A percentile compares a stretch with the other conserved stretches of the same genome.
These are phyloP conservation scores for Trebouxiophyceae sp. DNA, from an alignment of 163 green algal species.

Conservation along the genomic window DNA sequence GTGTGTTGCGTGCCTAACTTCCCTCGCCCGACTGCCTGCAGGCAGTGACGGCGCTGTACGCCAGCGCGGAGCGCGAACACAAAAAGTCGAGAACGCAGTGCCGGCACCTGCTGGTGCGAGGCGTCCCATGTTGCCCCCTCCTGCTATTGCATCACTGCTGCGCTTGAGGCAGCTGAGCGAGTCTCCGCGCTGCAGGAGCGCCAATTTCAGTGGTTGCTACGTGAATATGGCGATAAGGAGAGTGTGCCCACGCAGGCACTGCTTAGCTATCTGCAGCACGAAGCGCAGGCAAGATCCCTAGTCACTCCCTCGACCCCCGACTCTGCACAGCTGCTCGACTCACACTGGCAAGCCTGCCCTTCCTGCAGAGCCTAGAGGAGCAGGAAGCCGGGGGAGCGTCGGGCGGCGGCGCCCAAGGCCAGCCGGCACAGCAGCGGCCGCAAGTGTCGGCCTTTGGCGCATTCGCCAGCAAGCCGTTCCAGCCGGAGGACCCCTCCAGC, in stretches of 20 bases:
- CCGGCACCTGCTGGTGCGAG: background rate
- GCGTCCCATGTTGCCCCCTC: too few relatives aligned
- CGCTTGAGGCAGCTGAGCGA: too few relatives aligned
- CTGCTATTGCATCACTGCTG: background rate
- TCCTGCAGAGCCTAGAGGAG: background rate
- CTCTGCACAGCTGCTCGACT: too few relatives aligned
- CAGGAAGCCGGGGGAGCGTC: background rate
- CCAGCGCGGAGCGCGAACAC: background rate
- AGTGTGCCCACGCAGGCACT: background rate
- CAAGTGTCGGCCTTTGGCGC: background rate
- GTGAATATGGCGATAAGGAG: background rate
- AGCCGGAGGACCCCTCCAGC: background rate
- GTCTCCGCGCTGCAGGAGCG: background rate
- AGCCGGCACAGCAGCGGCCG: background rate
- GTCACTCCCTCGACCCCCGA: too few relatives aligned
- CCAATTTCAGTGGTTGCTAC: background rate
- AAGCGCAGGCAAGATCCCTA: background rate
- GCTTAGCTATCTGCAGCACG: background rate
- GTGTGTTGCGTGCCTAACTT: too few relatives aligned
- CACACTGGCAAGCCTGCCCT: too few relatives aligned
- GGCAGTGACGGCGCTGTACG: background rate
- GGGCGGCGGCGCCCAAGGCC: too few relatives aligned
- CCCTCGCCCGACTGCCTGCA: too few relatives aligned
- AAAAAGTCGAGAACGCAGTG: background rate
- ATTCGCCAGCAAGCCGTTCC: background rate